These are phyloP conservation scores for Excoecaria agallocha DNA, from an alignment of 345 rosid genomes.

Conservation along the genomic window DNA sequence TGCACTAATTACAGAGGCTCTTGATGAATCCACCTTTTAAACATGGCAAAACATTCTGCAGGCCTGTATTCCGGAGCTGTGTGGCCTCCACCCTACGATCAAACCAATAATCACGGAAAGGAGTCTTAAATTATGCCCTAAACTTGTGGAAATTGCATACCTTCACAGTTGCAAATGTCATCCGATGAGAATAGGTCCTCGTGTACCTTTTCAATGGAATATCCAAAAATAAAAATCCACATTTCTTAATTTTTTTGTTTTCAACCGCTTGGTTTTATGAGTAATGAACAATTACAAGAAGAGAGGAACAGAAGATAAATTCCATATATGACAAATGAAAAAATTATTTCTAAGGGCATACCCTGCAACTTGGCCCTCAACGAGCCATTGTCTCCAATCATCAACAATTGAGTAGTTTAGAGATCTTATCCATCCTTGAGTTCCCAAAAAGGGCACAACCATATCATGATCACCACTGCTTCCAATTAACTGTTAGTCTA, in stretches of 20 bases:
- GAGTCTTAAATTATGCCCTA: not conserved
- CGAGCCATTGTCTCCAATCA: slow-evolving; percentile 33
- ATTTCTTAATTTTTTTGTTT: not conserved
- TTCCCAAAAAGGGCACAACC: slow-evolving; percentile 23
- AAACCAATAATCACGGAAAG: not conserved
- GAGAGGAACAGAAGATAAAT: not conserved
- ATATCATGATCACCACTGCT: slow-evolving; percentile 39
- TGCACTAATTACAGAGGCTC: slow-evolving; percentile 23
- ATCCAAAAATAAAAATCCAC: not conserved
- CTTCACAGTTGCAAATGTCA: slow-evolving; percentile 77
- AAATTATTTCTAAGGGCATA: not conserved
- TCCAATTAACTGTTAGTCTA: slow-evolving; percentile 10
- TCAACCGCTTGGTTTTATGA: not conserved
- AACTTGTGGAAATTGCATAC: slow-evolving; percentile 17
- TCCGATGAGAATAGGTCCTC: slow-evolving; percentile 52
- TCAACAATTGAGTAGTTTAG: slow-evolving; percentile 27
- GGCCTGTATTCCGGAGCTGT: slow-evolving; percentile 51
- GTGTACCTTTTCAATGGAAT: slow-evolving; percentile 42
- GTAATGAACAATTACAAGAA: not conserved
- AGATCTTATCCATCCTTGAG: slow-evolving; percentile 32
- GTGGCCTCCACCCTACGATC: slow-evolving; percentile 64
- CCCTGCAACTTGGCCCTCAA: slow-evolving; percentile 36
- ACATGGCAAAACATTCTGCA: slow-evolving; percentile 44
- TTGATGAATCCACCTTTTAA: slow-evolving; percentile 38
- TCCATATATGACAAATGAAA: not conserved